Evolutionary conservation across 768 basidiomycete genomes (phyloP).

Genomic region (Rhizopogon roseolus): DNA sequence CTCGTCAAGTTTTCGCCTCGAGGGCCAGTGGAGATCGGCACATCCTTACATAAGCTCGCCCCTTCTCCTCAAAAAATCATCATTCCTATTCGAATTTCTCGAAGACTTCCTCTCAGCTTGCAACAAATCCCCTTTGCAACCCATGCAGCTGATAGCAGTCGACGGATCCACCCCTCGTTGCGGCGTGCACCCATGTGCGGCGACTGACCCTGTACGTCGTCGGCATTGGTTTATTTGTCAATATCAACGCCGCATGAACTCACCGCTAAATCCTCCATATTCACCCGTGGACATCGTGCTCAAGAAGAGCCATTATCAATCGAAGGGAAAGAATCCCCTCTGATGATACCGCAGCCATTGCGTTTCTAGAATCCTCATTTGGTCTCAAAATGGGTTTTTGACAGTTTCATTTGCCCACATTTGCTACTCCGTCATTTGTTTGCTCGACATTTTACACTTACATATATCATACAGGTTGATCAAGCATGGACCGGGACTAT

Average conservation of each 20-base stretch:
- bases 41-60: slow-evolving; percentile 2
- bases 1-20: slow-evolving; percentile 17
- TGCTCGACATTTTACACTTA: not conserved
- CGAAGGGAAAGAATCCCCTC: not conserved
- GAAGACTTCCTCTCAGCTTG: too few relatives aligned
- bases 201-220: too few relatives aligned
- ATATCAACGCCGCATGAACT: not conserved
- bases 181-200: too few relatives aligned
- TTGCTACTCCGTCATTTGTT: not conserved
- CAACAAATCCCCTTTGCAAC: too few relatives aligned
- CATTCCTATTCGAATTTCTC: too few relatives aligned
- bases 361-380: not conserved
- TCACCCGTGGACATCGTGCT: not conserved
- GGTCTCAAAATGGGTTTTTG: not conserved
- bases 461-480: not conserved
- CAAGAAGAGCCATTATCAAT: not conserved
- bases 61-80: not conserved
- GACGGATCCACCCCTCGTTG: too few relatives aligned
- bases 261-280: not conserved
- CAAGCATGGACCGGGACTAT: not conserved
- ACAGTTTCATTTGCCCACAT: not conserved
- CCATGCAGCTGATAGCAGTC: too few relatives aligned
- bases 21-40: slow-evolving; percentile 11
- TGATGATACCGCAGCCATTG: not conserved
- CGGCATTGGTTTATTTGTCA: too few relatives aligned